Percentiles rank a stretch among this genome's conserved stretches.
Evolutionary conservation across 2,329 filamentous ascomycete species (phyloP).

Genomic region (Hypoxylon sp.): DNA sequence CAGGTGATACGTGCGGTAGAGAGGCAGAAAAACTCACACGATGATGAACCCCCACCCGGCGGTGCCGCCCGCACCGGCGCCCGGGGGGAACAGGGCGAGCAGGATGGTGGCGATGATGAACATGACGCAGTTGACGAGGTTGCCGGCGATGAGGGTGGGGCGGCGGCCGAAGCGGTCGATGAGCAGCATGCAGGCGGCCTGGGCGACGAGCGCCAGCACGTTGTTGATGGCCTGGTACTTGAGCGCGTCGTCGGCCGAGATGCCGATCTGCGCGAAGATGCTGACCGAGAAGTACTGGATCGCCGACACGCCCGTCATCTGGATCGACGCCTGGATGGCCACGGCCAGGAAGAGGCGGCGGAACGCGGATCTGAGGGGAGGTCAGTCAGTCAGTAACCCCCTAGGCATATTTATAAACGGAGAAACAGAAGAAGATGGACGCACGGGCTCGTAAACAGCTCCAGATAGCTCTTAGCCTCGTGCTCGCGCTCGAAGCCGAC

Average conservation of each 20-base stretch:
- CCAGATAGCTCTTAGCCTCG: slow-evolving; percentile 72
- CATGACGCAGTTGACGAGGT: slow-evolving; percentile 73
- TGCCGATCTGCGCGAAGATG: slow-evolving; percentile 75
- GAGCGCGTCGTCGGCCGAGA: slow-evolving; percentile 68
- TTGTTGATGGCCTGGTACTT: slow-evolving; percentile 80
- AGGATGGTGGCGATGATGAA: slow-evolving; percentile 73
- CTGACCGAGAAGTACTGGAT: slow-evolving; percentile 78
- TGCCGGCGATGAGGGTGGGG: slow-evolving; percentile 75
- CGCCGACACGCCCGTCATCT: slow-evolving; percentile 79
- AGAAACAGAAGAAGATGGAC: background rate
- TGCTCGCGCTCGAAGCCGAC: slow-evolving; percentile 73
- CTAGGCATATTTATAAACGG: background rate
- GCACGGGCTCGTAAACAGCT: slow-evolving; percentile 68
- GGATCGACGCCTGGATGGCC: slow-evolving; percentile 73
- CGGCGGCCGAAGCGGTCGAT: slow-evolving; percentile 76
- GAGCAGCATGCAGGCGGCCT: slow-evolving; percentile 71
- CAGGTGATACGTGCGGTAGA: background rate
- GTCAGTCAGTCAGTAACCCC: slow-evolving; percentile 12
- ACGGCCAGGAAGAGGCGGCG: slow-evolving; percentile 75
- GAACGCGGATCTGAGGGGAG: slow-evolving; percentile 63
- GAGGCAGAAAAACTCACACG: slow-evolving; percentile 47
- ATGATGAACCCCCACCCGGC: slow-evolving; percentile 79
- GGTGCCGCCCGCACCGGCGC: slow-evolving; percentile 56
- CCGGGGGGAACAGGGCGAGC: slow-evolving; percentile 66
- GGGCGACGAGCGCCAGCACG: slow-evolving; percentile 72